Base-by-base conservation (phyloP, 2,329 filamentous ascomycete genomes). In the Neonectria faginata region DNA sequence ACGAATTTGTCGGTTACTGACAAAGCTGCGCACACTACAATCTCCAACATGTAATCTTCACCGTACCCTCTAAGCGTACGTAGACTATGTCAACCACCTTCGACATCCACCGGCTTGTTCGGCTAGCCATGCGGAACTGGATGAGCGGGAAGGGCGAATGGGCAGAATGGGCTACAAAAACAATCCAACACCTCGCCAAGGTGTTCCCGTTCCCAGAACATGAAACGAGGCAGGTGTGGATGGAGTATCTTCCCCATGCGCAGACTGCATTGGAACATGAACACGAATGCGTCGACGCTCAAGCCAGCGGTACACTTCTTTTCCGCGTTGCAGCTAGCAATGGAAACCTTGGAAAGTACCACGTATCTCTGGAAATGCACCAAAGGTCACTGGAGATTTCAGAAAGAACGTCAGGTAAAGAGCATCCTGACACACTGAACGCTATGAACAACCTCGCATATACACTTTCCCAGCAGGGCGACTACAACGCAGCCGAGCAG, bases 91-190 rank as follows among this genome's bases (percentile, higher is more conserved):
- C 25, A n/a, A n/a, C n/a, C n/a, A n/a, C 62, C 2, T 74, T 70
- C 39, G 75, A 77, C 52, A 77, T 79, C 14, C 75, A 79, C 42
- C 71, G 76, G 6, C 67, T 79, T 3, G 74, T 79, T 31, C 72
- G 68, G 22, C 39, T 79, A 11, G 70, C 72, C 3, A 76, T 73
- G 62, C 67, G 63, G 16, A 78, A 73, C 47, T 78, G 71, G 74
- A 52, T 79, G 1, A 45, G 60, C 0, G 20, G 66, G n/a, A 57
- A 70, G 55, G 47, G 47, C 22, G 31, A 62, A 31, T n/a, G 11
- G 16, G 16, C 41, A 42, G 5, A 25, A 25, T 59, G 31, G 27
- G 47, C 29, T 29, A 58, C 45, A 9, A 31, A 29, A 9, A 62
- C 66, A 10, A n/a, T 72, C n/a, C 33, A 62, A 14, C 55, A 53